These are phyloP conservation scores for Salinomyces thailandicus DNA, from an alignment of 2,329 filamentous ascomycete species.

Conservation along the genomic window DNA sequence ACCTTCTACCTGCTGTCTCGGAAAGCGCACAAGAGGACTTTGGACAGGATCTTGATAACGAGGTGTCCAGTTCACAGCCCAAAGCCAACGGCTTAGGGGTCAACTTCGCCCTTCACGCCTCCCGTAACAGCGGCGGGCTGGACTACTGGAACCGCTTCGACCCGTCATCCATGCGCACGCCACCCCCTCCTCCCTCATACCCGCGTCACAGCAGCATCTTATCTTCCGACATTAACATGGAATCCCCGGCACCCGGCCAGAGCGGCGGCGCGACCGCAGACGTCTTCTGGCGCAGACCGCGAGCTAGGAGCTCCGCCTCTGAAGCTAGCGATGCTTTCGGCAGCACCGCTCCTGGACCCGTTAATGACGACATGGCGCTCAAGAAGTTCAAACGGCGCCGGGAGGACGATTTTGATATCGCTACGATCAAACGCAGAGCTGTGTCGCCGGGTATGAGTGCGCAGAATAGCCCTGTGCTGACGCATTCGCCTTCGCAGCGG, in stretches of 20 bases:
- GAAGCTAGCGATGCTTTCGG: constrained; percentile 21
- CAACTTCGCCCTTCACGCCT: constrained; percentile 64
- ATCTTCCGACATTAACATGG: constrained; percentile 59
- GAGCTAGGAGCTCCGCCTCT: constrained; percentile 23
- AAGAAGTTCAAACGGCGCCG: constrained; percentile 58
- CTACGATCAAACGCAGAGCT: constrained; percentile 79
- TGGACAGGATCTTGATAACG: constrained; percentile 47
- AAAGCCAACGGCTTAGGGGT: constrained; percentile 27
- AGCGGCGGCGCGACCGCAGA: constrained; percentile 8
- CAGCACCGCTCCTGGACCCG: constrained; percentile 5
- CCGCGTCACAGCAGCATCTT: constrained; percentile 44
- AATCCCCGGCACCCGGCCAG: constrained; percentile 43
- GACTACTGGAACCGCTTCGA: constrained; percentile 75
- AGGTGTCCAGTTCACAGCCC: constrained; percentile 3
- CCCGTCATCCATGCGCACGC: constrained; percentile 48
- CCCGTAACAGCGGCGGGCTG: constrained; percentile 60
- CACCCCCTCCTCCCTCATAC: constrained; percentile 52
- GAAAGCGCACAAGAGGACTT: constrained; percentile 57
- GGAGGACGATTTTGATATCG: constrained; percentile 82
- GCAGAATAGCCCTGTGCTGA: constrained; percentile 79
- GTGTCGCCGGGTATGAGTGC: constrained; percentile 86
- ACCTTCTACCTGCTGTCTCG: constrained; percentile 45
- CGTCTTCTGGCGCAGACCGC: constrained; percentile 18
- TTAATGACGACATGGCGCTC: constrained; percentile 24
- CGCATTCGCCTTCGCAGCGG: constrained; percentile 63